phyloP scores from a whole-genome alignment of 2,329 filamentous ascomycete genomes.

The Chaetomiaceae sp. region DNA sequence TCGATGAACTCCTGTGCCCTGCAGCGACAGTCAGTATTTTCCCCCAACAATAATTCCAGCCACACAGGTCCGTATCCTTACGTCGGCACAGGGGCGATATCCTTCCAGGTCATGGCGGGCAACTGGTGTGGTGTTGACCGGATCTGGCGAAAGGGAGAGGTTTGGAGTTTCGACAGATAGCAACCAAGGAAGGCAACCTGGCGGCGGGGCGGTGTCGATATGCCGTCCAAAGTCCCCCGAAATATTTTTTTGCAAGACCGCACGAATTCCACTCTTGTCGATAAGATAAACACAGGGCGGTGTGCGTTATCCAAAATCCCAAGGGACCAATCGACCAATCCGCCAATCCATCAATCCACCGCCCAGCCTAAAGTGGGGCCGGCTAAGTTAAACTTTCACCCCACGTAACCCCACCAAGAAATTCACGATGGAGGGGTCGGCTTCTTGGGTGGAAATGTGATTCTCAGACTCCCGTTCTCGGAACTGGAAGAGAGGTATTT shows the following conservation, averaged over 20 bases:
- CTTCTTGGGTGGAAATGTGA: too few relatives aligned
- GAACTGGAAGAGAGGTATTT: background rate
- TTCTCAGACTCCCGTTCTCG: too few relatives aligned
- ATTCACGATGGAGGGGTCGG: slow-evolving; percentile 16
- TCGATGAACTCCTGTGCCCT: slow-evolving; percentile 85
- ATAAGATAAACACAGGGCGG: slow-evolving; percentile 25
- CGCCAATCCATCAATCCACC: too few relatives aligned
- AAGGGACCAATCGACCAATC: too few relatives aligned
- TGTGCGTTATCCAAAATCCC: slow-evolving; percentile 9
- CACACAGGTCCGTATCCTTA: slow-evolving; percentile 15
- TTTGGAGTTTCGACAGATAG: slow-evolving; percentile 2
- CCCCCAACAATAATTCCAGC: background rate
- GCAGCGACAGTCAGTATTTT: slow-evolving; percentile 30
- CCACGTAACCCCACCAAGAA: slow-evolving; percentile 14
- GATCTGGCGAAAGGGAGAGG: slow-evolving; percentile 12
- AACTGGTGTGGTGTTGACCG: slow-evolving; percentile 15
- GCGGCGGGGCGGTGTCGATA: slow-evolving; percentile 25
- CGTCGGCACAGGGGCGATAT: slow-evolving; percentile 29
- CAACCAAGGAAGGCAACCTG: slow-evolving; percentile 7
- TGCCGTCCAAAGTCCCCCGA: slow-evolving; percentile 14
- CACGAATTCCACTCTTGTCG: slow-evolving; percentile 15
- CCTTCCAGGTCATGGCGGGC: slow-evolving; percentile 30
- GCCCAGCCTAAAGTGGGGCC: too few relatives aligned
- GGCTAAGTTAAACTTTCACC: background rate
- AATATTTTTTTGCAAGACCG: slow-evolving; percentile 26